A percentile compares a stretch with the other conserved stretches of the same genome.
Conservation (phyloP, 2,329 filamentous ascomycete species). For the Cordyceps pruinosa region DNA sequence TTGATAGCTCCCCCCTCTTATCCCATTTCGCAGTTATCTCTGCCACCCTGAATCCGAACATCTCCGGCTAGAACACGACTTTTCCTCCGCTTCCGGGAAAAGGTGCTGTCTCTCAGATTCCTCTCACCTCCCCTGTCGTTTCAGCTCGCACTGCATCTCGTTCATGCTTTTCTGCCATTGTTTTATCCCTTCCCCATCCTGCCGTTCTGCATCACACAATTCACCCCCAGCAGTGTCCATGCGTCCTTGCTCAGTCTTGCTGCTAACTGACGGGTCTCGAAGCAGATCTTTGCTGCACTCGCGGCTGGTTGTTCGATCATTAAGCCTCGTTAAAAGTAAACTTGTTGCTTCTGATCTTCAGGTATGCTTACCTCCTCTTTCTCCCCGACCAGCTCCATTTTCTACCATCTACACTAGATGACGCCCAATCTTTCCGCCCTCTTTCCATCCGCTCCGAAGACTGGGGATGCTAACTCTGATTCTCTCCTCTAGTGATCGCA, state of each 20-base stretch:
- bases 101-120: not conserved
- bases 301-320: slow-evolving; percentile 25
- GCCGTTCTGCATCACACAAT: not conserved
- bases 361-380: slow-evolving; percentile 18
- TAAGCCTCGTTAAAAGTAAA: slow-evolving; percentile 23
- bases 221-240: no score
- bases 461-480: not conserved
- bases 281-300: slow-evolving; percentile 24
- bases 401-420: not conserved
- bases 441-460: not conserved
- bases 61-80: not conserved
- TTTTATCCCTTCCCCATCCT: not conserved
- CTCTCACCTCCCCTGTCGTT: not conserved
- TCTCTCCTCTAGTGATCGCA: slow-evolving; percentile 18
- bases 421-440: not conserved
- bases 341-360: slow-evolving; percentile 27
- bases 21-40: slow-evolving; percentile 26
- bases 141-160: not conserved
- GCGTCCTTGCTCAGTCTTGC: not conserved
- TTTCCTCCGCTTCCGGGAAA: not conserved
- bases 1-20: slow-evolving; percentile 47
- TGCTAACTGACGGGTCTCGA: not conserved
- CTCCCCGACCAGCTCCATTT: not conserved
- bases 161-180: not conserved
- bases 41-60: not conserved